Base-by-base conservation (phyloP, 2,329 filamentous ascomycete species). In the Calonectria honghensis region DNA sequence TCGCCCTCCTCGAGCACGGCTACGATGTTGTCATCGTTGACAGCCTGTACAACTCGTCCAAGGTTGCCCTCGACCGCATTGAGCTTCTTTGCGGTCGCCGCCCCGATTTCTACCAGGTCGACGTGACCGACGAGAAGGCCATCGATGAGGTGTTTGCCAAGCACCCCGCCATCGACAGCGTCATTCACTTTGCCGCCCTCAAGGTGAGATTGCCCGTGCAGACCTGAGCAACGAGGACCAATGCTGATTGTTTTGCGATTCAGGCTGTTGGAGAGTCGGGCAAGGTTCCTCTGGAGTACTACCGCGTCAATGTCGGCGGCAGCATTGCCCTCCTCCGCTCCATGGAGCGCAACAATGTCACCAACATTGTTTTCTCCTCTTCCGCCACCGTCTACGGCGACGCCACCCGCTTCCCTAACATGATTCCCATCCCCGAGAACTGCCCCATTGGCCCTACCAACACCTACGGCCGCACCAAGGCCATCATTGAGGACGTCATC, bases 321-420 rank as follows among this genome's bases (percentile, higher is more conserved):
- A 97, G 95, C 81, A 93, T 99, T 82, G 90, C 93, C 81, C 94
- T 99, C 63, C 91, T 99, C 76, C 91, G 93, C 78, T 93, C 93
- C 82, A 98, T 99, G 96, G 91, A 92, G 83, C 93, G 93, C 85
- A 92, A 98, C 90, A 94, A 96, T 86, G 96, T 99, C 80, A 92
- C 92, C 87, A 98, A 98, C 90, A 97, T 99, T 82, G 97, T 99
- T 87, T 99, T 99, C 89, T 98, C 96, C 75, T 98, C 96, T 76
- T 98, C 96, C 1, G 97, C 97, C 41, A 99, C 97, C 80, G 97
- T 99, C 79, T 99, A 99, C 86, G 97, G 97, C 84, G 97, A 99
- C 86, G 97, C 96, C 69, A 98, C 97, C 59, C 94, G 96, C 84
- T 95, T 98, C 88, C 93, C 94, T 80, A 94, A 97, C 90, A 99